A percentile compares a stretch with the other conserved stretches of the same genome.
These are phyloP conservation scores for Penicillium robsamsonii DNA, from an alignment of 495 filamentous ascomycete genomes.

Conservation along the genomic window DNA sequence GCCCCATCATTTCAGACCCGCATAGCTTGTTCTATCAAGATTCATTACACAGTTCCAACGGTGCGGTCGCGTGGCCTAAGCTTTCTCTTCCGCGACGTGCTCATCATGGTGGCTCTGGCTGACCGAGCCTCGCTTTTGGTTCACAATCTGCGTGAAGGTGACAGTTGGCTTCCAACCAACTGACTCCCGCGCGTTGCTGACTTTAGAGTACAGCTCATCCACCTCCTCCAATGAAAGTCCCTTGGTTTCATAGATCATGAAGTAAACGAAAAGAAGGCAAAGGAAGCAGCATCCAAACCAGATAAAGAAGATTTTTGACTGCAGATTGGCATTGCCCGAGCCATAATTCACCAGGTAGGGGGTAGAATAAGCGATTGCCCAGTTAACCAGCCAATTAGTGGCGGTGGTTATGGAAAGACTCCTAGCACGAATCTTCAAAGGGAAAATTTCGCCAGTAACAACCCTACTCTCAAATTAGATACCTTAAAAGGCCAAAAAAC, in stretches of 20 bases:
- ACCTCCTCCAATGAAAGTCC: constrained; percentile 77
- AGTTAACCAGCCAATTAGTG: constrained; percentile 79
- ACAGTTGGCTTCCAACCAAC: neutral
- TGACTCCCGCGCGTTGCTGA: constrained; percentile 1
- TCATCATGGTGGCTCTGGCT: neutral
- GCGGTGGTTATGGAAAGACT: constrained; percentile 71
- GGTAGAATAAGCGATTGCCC: constrained; percentile 61
- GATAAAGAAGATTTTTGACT: constrained; percentile 69
- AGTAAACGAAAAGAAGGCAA: constrained; percentile 65
- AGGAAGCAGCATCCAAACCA: constrained; percentile 64
- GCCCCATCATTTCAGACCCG: too few relatives aligned
- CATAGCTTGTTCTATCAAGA: too few relatives aligned
- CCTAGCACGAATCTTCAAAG: constrained; percentile 69
- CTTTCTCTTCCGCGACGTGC: neutral
- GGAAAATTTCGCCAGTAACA: constrained; percentile 76
- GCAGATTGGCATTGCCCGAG: too few relatives aligned
- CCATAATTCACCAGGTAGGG: constrained; percentile 58
- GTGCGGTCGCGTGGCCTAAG: neutral
- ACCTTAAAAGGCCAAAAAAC: too few relatives aligned
- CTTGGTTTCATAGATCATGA: constrained; percentile 74
- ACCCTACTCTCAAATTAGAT: constrained; percentile 30
- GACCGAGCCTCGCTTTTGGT: neutral
- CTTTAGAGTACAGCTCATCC: constrained; percentile 56
- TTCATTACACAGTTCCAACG: too few relatives aligned
- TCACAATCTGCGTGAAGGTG: neutral